Base-by-base conservation (phyloP, 2,329 filamentous ascomycete genomes). In the Amauroascus verrucosus region DNA sequence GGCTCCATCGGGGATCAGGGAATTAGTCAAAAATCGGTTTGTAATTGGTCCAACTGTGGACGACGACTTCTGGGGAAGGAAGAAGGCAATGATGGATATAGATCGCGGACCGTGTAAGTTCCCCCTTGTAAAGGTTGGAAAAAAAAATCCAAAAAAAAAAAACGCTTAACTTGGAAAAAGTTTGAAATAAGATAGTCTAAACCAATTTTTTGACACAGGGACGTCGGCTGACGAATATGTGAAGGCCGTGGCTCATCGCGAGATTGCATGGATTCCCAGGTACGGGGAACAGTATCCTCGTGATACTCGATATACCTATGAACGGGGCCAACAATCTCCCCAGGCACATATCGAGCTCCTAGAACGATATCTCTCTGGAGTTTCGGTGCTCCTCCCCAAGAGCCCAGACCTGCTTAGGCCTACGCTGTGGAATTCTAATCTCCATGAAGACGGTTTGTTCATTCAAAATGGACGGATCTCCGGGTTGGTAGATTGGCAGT, bases 401-500 rank as follows among this genome's bases (percentile, higher is more conserved):
- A 54, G 64, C 7, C 30, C 59, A 18, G 52, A 55, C 2, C 35
- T 67, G 11, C 37, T 57, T 46, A 53, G 56, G 35, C 58, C 69
- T 14, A 63, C 63, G n/a, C 54, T 75, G 33, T 72, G 65, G 67
- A 69, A 75, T 60, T 61, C 57, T 30, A 69, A 73, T 59, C 58
- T 73, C 24, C 66, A 68, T 57, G 55, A 65, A 14, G 59, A 60
- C 1, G 74, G 72, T 54, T 59, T 74, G 22, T 73, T 73, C 55
- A 63, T 72, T 26, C 32, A 67, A n/a, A 55, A 64, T 22, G 59
- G 60, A 32, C 59, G 57, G 41, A 65, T 74, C 35, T 66, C 67
- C 6, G 63, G 65, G 48, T 49, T 75, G 5, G 72, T 75, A 49
- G 69, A 74, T 58, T 74, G 70, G 70, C 66, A 73, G 57, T 63